These are phyloP conservation scores for Zymoseptoria pseudotritici DNA, from an alignment of 2,329 filamentous ascomycete species.

Conservation along the genomic window DNA sequence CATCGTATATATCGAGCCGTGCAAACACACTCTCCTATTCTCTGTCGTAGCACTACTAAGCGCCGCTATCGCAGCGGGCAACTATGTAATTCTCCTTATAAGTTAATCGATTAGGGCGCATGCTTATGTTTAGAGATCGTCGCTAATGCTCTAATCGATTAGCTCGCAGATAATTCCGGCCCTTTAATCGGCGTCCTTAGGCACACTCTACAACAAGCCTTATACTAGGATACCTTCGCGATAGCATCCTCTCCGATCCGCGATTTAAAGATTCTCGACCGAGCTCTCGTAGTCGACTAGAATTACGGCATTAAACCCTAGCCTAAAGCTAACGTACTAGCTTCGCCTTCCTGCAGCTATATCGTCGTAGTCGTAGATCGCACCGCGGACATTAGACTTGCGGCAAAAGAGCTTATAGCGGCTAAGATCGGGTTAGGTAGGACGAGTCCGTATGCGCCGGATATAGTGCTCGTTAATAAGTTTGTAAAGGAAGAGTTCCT, in stretches of 20 bases:
- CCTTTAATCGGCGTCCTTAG: conserved; percentile 31
- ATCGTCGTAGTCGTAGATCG: conserved; percentile 55
- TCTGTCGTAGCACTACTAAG: conserved; percentile 38
- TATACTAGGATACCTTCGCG: conserved; percentile 45
- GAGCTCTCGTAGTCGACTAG: conserved; percentile 30
- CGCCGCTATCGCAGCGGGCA: conserved; percentile 45
- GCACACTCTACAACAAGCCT: conserved; percentile 32
- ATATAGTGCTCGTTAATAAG: conserved; percentile 58
- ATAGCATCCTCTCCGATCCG: conserved; percentile 32
- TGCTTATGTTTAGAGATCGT: background rate
- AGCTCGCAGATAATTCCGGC: conserved; percentile 37
- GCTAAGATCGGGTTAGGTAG: conserved; percentile 52
- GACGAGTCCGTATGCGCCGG: conserved; percentile 53
- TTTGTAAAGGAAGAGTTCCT: conserved; percentile 51
- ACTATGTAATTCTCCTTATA: conserved; percentile 46
- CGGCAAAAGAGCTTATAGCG: conserved; percentile 46
- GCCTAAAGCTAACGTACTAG: conserved; percentile 26
- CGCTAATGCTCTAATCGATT: background rate
- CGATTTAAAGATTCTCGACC: conserved; percentile 19
- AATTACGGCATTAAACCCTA: conserved; percentile 12
- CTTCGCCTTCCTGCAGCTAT: conserved; percentile 29
- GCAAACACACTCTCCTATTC: conserved; percentile 43
- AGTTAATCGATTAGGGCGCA: conserved; percentile 1
- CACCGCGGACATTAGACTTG: conserved; percentile 46
- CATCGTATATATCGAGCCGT: conserved; percentile 44